Base-by-base conservation (phyloP, 1,139 yeast genomes). In the Blastobotrys capitulatus region DNA sequence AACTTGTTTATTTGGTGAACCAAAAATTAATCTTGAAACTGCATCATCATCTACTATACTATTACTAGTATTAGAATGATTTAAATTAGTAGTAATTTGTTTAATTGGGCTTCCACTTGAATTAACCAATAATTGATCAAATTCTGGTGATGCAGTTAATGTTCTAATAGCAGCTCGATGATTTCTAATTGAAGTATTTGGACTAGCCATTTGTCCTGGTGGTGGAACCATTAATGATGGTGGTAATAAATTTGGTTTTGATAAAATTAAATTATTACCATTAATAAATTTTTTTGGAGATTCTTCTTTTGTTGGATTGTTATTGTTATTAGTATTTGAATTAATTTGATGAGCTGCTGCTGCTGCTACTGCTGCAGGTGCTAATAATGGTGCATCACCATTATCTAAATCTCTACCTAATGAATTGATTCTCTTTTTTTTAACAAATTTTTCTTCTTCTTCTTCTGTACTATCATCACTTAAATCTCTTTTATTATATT, bases 41-140 rank as follows among this genome's bases (percentile, higher is more conserved):
- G 73, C 74, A 56, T 80, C 85, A 56, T 80, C 84, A 54, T 79
- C 82, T 12, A 34, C 16, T 12, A n/a, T 2, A 13, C 6, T 10
- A 10, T n/a, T 16, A 25, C 35, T 16, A 15, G 20, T 27, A 27
- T 18, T 27, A 25, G 22, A 27, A n/a, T 27, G 13, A 16, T 6
- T 12, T 10, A 27, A 15, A n/a, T 22, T 7, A 9, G 42, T n/a
- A 36, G 35, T 20, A 6, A 34, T 19, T 38, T 36, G 38, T 18
- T 20, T 18, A 29, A 55, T 82, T 87, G 54, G 81, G 69, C 58
- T 79, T 5, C 27, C 18, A 34, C 31, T 40, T 6, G 35, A 26
- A 27, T 40, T 40, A 5, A 19, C 26, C 46, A 52, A 48, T 20
- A 59, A 38, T 27, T 58, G 57, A 36, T 60, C 62, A 42, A 57